Base-by-base conservation (phyloP, 1,139 yeast species). In the Arxiozyma bovina region DNA sequence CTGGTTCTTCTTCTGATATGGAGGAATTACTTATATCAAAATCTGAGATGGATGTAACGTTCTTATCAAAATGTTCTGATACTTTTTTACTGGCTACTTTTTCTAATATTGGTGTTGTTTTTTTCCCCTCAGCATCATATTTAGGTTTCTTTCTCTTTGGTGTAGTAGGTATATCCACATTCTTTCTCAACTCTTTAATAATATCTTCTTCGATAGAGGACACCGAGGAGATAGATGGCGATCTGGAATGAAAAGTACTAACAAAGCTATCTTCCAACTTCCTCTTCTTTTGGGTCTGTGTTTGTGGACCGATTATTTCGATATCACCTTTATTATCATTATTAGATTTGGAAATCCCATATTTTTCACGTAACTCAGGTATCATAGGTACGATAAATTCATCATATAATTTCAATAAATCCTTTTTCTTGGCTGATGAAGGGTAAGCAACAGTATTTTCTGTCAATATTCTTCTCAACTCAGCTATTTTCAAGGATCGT, bases 391-490 rank as follows among this genome's bases (percentile, higher is more conserved):
- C 57, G 20, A 87, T 73, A n/a, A 80, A 66, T 2, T 71, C 65
- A 20, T 75, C 70, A 66, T 83, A 87, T 6, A 85, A 65, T 20
- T 72, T 73, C 9, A 87, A 70, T 55, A 87, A 73, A 11, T 78
- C 80, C 4, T 78, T 70, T 68, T 89, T 89, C 64, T 82, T 85
- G 11, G 87, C 82, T 52, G 79, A 76, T 4, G 86, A 74, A 0
- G 84, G 77, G 63, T 75, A 82, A 9, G 70, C 70, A 23, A 88
- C 74, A n/a, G 77, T 74, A 65, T 87, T 78, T 53, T 78, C 80
- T 41, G 75, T 70, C 55, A 89, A 74, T 45, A 87, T 74, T 44
- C 81, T 76, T 60, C 93, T 76, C 63, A 89, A 74, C 57, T 85
- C 80, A 6, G 87, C 79, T 42, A 84, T 81, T 48, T 81, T 83